phyloP scores from a whole-genome alignment of 805 yeast species.

The Hanseniaspora nectarophila region DNA sequence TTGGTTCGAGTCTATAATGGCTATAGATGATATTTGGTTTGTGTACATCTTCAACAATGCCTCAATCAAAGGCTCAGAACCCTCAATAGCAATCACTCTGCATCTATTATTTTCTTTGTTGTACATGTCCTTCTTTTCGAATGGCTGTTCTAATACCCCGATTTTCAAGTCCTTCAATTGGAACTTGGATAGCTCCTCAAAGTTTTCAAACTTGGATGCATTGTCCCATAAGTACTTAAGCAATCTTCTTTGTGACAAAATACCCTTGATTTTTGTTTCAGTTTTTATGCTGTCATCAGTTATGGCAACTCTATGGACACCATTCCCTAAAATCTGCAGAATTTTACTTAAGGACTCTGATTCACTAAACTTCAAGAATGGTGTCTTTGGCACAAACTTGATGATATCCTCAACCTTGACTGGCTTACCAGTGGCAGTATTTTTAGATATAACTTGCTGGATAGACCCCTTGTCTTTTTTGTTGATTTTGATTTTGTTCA shows the following conservation, averaged over 20 bases:
- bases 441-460: constrained; percentile 25
- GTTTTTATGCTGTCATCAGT: constrained; percentile 34
- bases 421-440: constrained; percentile 75
- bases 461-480: constrained; percentile 19
- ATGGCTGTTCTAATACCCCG: constrained; percentile 44
- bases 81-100: constrained; percentile 67
- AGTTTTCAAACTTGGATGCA: constrained; percentile 69
- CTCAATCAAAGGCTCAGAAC: constrained; percentile 77
- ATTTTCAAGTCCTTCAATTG: constrained; percentile 62
- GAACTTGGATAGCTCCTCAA: constrained; percentile 62
- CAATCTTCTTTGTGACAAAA: constrained; percentile 80
- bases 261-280: constrained; percentile 55
- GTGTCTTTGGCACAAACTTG: constrained; percentile 74
- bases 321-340: constrained; percentile 81
- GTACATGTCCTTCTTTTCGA: constrained; percentile 20
- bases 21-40: constrained; percentile 76
- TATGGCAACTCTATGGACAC: constrained; percentile 88
- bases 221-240: constrained; percentile 84
- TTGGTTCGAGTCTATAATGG: constrained; percentile 72
- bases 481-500: constrained; percentile 49
- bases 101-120: constrained; percentile 21
- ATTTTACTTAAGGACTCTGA: constrained; percentile 57
- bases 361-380: constrained; percentile 67
- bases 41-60: constrained; percentile 77
- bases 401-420: constrained; percentile 87